Conservation (phyloP, 768 basidiomycete genomes). For the Pleurotus platypus region DNA sequence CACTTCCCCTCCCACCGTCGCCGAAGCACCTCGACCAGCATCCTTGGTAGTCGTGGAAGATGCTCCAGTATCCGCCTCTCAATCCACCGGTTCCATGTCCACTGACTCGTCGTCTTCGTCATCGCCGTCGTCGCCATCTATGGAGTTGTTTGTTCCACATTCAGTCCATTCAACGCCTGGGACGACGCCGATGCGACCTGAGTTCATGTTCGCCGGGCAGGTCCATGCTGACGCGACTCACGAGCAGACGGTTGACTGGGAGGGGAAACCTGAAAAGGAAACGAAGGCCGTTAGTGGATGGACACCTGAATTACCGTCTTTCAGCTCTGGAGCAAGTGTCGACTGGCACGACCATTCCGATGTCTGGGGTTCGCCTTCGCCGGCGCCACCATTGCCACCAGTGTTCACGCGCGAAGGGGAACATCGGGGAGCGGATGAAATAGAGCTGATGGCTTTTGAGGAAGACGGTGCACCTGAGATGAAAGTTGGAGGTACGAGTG, state of each 20-base stretch:
- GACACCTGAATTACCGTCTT: not conserved
- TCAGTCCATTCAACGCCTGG: not conserved
- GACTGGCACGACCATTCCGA: constrained; percentile 5
- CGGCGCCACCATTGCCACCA: not conserved
- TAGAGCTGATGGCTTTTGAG: no score
- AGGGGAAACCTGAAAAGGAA: not conserved
- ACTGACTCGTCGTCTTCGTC: not conserved
- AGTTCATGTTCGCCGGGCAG: not conserved
- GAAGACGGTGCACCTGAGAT: no score
- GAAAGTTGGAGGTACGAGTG: not conserved
- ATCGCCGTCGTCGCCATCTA: not conserved
- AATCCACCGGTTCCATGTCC: not conserved
- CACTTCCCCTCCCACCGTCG: not conserved
- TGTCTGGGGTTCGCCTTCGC: not conserved
- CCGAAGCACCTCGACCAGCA: constrained; percentile 1
- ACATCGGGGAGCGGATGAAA: no score
- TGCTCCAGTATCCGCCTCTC: not conserved
- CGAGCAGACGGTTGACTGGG: not conserved
- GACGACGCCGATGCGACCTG: constrained; percentile 5
- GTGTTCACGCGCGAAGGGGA: not conserved
- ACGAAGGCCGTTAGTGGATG: not conserved
- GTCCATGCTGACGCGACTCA: not conserved
- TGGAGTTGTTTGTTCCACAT: constrained; percentile 2
- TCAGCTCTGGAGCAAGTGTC: not conserved
- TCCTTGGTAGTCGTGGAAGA: not conserved